A percentile compares a stretch with the other conserved stretches of the same genome.
Evolutionary conservation across 2,329 filamentous ascomycete species (phyloP).

Genomic region (Neonectria hederae): DNA sequence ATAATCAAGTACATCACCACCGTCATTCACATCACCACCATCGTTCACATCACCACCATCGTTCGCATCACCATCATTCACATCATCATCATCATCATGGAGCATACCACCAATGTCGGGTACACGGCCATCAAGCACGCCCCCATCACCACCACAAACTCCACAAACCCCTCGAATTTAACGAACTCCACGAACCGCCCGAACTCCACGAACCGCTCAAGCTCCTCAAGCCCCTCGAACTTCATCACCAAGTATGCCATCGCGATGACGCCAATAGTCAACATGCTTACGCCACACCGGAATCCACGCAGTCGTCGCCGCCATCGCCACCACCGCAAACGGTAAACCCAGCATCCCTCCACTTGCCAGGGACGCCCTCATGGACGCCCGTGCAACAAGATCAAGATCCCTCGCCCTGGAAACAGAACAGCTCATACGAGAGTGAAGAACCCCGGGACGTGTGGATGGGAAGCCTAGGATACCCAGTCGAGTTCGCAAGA

Average conservation of each 20-base stretch:
- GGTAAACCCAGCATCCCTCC: not conserved
- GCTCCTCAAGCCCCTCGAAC: no score
- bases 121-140: not conserved
- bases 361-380: not conserved
- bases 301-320: not conserved
- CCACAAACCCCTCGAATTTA: not conserved
- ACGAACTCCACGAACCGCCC: no score
- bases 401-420: not conserved
- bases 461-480: slow-evolving; percentile 37
- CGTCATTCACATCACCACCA: not conserved
- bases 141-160: not conserved
- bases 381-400: rapidly evolving
- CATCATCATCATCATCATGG: not conserved
- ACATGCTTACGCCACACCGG: not conserved
- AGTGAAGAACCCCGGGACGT: not conserved
- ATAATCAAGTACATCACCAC: not conserved
- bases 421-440: slow-evolving; percentile 1
- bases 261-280: not conserved
- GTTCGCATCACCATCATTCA: not conserved
- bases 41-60: not conserved
- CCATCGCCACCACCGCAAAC: not conserved
- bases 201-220: no score
- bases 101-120: not conserved
- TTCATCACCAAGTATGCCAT: not conserved
- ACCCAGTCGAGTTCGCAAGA: slow-evolving; percentile 24